Base-by-base conservation (phyloP, 805 yeast species). In the Priceomyces carsonii region DNA sequence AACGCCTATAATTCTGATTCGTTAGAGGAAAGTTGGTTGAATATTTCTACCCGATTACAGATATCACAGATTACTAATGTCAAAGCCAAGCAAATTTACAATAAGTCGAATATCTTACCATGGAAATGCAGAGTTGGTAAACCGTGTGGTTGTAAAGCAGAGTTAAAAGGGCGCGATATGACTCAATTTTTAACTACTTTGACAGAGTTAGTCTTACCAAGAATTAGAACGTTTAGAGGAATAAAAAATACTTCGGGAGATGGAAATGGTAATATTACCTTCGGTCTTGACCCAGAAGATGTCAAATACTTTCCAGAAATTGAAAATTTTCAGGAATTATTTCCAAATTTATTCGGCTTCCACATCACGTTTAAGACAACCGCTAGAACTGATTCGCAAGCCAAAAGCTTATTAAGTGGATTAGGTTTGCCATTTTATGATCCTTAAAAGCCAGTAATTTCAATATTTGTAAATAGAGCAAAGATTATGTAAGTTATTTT, bases 11-110 rank as follows among this genome's bases (percentile, higher is more conserved):
- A 79, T 30, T 79, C 77, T 47, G 80, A 77, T 27, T 87, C 93
- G 5, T 77, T 77, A 47, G 80, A 76, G 38, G 79, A 82, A 50
- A 74, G 80, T 28, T 81, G 88, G 64, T 69, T 80, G 42, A 86
- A 88, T 19, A 76, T 89, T 37, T 75, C 89, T 21, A 87, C 95
- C 8, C 70, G 79, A 33, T 71, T 87, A 40, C 91, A 85, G 63
- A 57, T 93, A 39, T 95, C 93, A 51, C 98, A 91, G 59, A 85
- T 93, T 51, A 91, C 99, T n/a, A 95, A 95, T 42, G 79, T 74
- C 42, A 86, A 88, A 59, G 89, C 97, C 24, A 66, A 71, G 42
- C 75, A 83, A 16, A 67, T 88, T 12, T 85, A 69, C 55, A 83
- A 95, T 26, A 84, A 78, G 53, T 73, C 86, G 7, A 88, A 88